Evolutionary conservation across 768 basidiomycete genomes (phyloP), one percentile per base, ranked within the genome.

Genomic region (Tylopilus vinaceipallidus): DNA sequence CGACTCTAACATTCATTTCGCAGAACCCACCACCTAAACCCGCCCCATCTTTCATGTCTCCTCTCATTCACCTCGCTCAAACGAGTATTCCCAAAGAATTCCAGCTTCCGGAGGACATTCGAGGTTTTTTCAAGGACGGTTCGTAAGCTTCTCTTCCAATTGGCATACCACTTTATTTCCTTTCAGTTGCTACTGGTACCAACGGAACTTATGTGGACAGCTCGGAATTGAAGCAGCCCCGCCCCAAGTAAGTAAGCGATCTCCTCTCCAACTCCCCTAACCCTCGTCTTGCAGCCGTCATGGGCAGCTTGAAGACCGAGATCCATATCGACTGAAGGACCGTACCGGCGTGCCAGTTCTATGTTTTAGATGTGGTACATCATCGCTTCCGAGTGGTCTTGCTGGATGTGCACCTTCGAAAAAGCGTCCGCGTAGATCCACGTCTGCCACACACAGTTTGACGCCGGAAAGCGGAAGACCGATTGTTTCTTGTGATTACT

Each of bases 401-500:
- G 71, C 76, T 32, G 77, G 81, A 22, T 72, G 76, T 37, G 73
- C 75, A 16, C 77, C 83, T 59, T 67, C 81, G 58, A 60, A 76
- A 61, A 81, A 80, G 64, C 76, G 80, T 48, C 70, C 78, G 36
- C 78, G 82, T 56, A 71, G 80, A 56, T 75, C 76, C 20, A 68
- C 77, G 7, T 65, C 68, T 6, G 50, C 58, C 24, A 66, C 73
- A 40, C 48, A 75, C 69, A 67, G 67, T 43, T 40, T 54, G 65
- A 62, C 68, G 26, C 70, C 76, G 20, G 84, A 86, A 52, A 71
- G 75, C 42, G 86, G 86, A 74, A 83, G 77, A 67, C 75, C 78
- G 59, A 92, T 98, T 44, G 75, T 98, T 55, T 91, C 93, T 20
- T 99, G 97, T 67, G 97, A 99, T 70, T 91, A 93, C 63, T 99